These are phyloP conservation scores for Penicillium samsonianum DNA, from an alignment of 495 filamentous ascomycete species.

Conservation along the genomic window DNA sequence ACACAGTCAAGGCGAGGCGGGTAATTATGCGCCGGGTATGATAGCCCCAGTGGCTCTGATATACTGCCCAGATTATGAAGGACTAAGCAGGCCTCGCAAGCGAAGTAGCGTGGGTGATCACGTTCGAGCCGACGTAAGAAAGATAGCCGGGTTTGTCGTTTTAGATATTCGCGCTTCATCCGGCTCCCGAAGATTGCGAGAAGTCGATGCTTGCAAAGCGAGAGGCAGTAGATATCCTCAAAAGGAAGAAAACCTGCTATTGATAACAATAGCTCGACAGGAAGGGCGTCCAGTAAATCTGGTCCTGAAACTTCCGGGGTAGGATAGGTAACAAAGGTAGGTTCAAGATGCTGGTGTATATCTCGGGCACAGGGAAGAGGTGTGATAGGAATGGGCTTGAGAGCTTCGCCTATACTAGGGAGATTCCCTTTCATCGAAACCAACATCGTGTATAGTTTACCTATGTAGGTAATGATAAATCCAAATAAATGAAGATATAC, in stretches of 20 bases:
- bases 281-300: not conserved
- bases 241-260: not conserved
- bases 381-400: not conserved
- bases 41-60: not conserved
- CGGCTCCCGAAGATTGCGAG: not conserved
- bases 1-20: not conserved
- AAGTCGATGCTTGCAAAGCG: slow-evolving; percentile 4
- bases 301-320: not conserved
- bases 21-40: not conserved
- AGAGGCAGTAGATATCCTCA: slow-evolving; percentile 4
- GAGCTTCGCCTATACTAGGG: not conserved
- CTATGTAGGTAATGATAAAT: not conserved
- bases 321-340: not conserved
- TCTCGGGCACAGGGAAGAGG: not conserved
- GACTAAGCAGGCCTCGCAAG: not conserved
- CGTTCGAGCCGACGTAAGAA: not conserved
- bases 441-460: not conserved
- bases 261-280: not conserved
- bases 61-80: not conserved
- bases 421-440: not conserved
- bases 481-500: not conserved
- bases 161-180: not conserved
- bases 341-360: not conserved
- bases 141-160: not conserved
- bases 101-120: not conserved